Conservation (phyloP, 1,284 basidiomycete species). For the Inonotus obliquus region DNA sequence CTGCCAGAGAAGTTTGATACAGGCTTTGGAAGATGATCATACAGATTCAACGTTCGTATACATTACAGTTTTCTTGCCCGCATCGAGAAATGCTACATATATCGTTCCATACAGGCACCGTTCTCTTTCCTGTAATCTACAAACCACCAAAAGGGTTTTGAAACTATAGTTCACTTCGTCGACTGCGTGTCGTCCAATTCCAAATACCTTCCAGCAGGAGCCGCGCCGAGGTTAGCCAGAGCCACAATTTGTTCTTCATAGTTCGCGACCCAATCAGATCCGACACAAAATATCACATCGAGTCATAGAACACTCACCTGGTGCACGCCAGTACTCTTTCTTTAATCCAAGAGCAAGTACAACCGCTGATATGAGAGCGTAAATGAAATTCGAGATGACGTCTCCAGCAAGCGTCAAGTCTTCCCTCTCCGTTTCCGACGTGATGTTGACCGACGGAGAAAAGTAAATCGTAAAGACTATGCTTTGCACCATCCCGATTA, state of each 20-base stretch:
- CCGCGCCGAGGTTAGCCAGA: constrained; percentile 1
- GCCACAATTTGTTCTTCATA: neutral
- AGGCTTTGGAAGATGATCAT: neutral
- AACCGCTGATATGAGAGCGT: neutral
- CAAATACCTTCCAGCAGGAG: neutral
- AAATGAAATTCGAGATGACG: constrained; percentile 1
- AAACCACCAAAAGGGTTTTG: neutral
- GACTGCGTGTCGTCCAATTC: constrained; percentile 6
- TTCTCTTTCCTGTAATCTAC: neutral
- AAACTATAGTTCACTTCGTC: neutral
- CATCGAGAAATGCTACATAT: neutral
- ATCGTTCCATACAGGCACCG: neutral
- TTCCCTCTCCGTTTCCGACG: neutral
- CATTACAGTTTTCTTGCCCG: neutral
- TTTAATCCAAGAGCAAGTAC: constrained; percentile 6
- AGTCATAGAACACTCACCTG: neutral
- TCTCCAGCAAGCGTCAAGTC: constrained; percentile 2
- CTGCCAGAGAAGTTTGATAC: no score
- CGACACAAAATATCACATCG: neutral
- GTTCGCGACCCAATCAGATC: neutral
- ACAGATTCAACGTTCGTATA: neutral
- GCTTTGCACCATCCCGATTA: neutral
- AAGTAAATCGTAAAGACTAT: constrained; percentile 3
- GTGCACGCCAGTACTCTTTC: neutral
- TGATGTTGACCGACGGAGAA: constrained; percentile 1